Evolutionary conservation across 441 rosid genomes (phyloP).

Genomic region (Euphorbia celastroides): DNA sequence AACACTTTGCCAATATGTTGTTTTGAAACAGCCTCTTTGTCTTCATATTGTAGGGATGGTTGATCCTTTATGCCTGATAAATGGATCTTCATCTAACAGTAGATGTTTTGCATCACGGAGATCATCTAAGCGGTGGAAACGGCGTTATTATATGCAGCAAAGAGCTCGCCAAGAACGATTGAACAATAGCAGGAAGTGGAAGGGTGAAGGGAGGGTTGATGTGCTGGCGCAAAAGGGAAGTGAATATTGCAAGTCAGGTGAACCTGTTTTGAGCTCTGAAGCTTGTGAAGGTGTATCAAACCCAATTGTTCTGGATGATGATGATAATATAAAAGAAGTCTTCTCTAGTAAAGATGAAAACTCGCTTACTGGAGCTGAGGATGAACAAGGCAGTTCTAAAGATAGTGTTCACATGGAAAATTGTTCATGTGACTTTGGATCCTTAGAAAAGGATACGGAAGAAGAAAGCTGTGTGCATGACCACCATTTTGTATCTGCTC

Average conservation of each 20-base stretch:
- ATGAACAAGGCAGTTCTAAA: constrained; percentile 31
- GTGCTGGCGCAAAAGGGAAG: constrained; percentile 31
- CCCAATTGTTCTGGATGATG: constrained; percentile 35
- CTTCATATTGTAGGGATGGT: constrained; percentile 41
- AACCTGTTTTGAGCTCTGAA: constrained; percentile 25
- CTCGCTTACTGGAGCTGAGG: constrained; percentile 35
- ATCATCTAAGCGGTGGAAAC: constrained; percentile 85
- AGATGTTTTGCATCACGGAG: constrained; percentile 56
- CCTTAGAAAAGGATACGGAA: constrained; percentile 27
- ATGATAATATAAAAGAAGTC: constrained; percentile 28
- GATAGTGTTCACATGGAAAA: constrained; percentile 26
- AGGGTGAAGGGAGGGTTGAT: constrained; percentile 58
- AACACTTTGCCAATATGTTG: background rate
- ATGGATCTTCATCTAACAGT: constrained; percentile 46
- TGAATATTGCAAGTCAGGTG: constrained; percentile 25
- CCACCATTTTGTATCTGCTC: constrained; percentile 31
- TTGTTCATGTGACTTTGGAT: constrained; percentile 24
- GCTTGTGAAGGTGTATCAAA: constrained; percentile 29
- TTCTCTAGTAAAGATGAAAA: constrained; percentile 32
- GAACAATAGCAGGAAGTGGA: constrained; percentile 90
- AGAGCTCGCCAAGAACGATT: constrained; percentile 89
- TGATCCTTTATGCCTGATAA: constrained; percentile 33
- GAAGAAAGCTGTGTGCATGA: constrained; percentile 31
- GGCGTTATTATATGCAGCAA: constrained; percentile 70
- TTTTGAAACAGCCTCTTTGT: constrained; percentile 14